phyloP scores from a whole-genome alignment of 257 asterid species.

The Sherardia arvensis region DNA sequence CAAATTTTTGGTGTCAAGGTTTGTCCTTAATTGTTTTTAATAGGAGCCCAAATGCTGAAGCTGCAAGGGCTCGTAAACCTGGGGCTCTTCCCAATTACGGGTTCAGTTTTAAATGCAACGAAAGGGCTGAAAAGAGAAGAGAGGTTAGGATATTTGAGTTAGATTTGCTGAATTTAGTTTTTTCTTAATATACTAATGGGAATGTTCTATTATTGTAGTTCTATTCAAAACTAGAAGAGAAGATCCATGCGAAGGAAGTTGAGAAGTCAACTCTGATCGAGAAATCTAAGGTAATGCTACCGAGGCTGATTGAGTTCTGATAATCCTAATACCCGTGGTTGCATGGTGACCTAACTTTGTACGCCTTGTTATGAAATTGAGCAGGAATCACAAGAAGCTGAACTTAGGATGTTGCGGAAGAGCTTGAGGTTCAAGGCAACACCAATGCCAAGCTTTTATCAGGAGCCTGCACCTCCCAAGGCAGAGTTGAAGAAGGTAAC shows the following conservation, averaged over 20 bases:
- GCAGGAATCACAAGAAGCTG: slow-evolving; percentile 90
- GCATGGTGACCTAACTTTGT: neutral
- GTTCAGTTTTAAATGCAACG: slow-evolving; percentile 86
- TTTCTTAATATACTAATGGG: slow-evolving; percentile 8
- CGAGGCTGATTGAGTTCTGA: neutral
- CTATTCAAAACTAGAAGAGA: slow-evolving; percentile 85
- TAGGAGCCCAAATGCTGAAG: slow-evolving; percentile 64
- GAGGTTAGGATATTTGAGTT: slow-evolving; percentile 51
- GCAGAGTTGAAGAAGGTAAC: slow-evolving; percentile 83
- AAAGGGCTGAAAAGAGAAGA: slow-evolving; percentile 90
- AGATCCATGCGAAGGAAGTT: slow-evolving; percentile 82
- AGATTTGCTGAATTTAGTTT: neutral
- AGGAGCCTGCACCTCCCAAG: slow-evolving; percentile 91
- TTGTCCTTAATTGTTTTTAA: slow-evolving; percentile 37
- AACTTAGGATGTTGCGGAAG: slow-evolving; percentile 73
- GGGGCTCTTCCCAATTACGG: slow-evolving; percentile 71
- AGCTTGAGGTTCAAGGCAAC: slow-evolving; percentile 85
- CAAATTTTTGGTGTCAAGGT: slow-evolving; percentile 1
- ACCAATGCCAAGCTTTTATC: slow-evolving; percentile 98
- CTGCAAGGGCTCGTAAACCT: slow-evolving; percentile 46
- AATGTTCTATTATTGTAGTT: slow-evolving; percentile 35
- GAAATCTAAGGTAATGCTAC: slow-evolving; percentile 49
- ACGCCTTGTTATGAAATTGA: slow-evolving; percentile 13
- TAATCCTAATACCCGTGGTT: slow-evolving; percentile 3
- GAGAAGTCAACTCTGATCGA: slow-evolving; percentile 73